Base-by-base conservation (phyloP, 2,329 filamentous ascomycete species). In the Fusarium sacchari region DNA sequence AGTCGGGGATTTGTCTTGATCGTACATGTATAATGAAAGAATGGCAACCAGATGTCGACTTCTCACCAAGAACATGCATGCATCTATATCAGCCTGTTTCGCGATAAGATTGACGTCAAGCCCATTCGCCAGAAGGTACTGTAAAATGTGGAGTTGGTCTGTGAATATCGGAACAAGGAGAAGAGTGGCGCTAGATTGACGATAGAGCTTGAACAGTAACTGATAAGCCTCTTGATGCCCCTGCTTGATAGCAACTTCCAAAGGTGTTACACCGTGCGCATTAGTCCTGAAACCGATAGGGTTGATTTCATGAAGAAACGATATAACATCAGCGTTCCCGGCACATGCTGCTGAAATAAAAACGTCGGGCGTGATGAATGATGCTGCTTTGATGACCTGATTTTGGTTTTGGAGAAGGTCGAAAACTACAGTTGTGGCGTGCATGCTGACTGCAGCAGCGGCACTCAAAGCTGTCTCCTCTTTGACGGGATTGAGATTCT, bases 371-470 rank as follows among this genome's bases (percentile, higher is more conserved):
- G 46, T 50, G 30, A 50, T n/a, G 5, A 24, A 24, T 9, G 24
- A 46, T 1, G 30, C 3, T 0, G 30, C 46, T 6, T 50, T 0
- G 7, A 13, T 24, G 15, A 0, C 7, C 2, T 9, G 22, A 0
- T 0, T 2, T 24, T 6, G 46, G 1, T 3, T 24, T 9, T 6
- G 28, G 0, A 50, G 15, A 9, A 24, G 22, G 10, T 18, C 10
- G 2, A 50, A 34, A 24, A 50, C 10, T 13, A 0, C 0, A 4
- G 3, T 0, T 34, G 7, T 24, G 1, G 22, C 15, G 0, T 34
- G 22, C 9, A 50, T 3, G 3, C 9, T 50, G 10, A 34, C 15
- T 34, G 30, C 10, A 6, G 46, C 22, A 18, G 46, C 46, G 0
- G 10, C 5, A 0, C 46, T 50, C 0, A 50, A 24, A 13, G 30